Evolutionary conservation across 2,329 filamentous ascomycete species (phyloP), one percentile per base, ranked within the genome.

Genomic region (Moelleriella libera): DNA sequence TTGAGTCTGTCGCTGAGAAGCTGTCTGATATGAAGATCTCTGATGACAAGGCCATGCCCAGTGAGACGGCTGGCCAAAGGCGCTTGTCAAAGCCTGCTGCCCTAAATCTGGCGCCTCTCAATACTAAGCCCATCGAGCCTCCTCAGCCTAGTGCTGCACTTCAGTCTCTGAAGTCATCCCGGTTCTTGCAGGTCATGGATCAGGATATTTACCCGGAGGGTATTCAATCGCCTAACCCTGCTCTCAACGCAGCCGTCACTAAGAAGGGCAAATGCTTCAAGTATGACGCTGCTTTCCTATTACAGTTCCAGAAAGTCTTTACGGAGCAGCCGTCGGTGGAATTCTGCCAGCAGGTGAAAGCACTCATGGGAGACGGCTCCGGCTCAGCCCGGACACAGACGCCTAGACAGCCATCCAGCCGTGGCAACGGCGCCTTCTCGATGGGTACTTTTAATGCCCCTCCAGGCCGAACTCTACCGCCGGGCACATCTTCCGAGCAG

Each of bases 251-350:
- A 41, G 84, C 84, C 12, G 84, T 87, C 30, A 74, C 78, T 34
- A 86, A 84, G 65, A 90, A 89, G 69, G 80, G 80, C 51, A 84
- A 81, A 64, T 83, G 80, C 41, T 94, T 94, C 72, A 89, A 94
- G 64, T 98, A 98, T 66, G 88, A 97, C 68, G 86, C 89, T 58
- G 83, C 84, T 57, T 98, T 98, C 73, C 71, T 98, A 68, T 75
- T 98, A 31, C 92, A 98, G 62, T 98, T 98, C 75, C 87, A 96
- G 69, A 79, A 79, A 57, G 88, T 95, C 21, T 98, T 96, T 69
- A 94, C 88, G 52, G 92, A 98, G 72, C 94, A 96, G 69, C 92
- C 92, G 11, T 94, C 88, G 1, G 67, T 89, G 42, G 90, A 97
- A 60, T 98, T 95, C 79, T 85, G 94, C 60, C 75, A 83, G 54